phyloP scores from a whole-genome alignment of 208 protist genomes.

The Leishmania major region DNA sequence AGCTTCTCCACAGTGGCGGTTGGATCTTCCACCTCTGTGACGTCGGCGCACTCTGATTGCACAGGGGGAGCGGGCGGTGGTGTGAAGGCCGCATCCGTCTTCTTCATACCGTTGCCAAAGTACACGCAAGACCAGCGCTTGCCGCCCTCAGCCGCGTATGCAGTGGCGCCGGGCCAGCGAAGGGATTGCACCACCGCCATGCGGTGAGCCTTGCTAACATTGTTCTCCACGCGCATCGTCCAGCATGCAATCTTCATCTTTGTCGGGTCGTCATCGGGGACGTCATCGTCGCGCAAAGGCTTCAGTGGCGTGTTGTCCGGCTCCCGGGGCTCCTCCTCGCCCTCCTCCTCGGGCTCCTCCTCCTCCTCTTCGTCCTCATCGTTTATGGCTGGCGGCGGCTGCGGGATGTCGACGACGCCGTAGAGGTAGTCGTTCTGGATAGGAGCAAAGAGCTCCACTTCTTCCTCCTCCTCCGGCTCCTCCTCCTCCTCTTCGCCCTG shows the following conservation, averaged over 20 bases:
- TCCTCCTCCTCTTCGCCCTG: constrained; percentile 66
- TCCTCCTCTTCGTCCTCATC: constrained; percentile 86
- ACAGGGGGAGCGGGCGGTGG: constrained; percentile 78
- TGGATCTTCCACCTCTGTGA: constrained; percentile 85
- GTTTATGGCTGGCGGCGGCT: constrained; percentile 78
- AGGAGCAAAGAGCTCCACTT: constrained; percentile 85
- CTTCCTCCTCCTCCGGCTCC: constrained; percentile 77
- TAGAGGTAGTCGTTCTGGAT: constrained; percentile 82
- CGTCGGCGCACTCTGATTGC: constrained; percentile 79
- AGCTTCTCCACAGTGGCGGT: constrained; percentile 91
- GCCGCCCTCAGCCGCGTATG: constrained; percentile 78
- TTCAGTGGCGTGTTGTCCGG: constrained; percentile 80
- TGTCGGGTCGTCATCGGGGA: constrained; percentile 83
- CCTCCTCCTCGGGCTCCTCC: constrained; percentile 52
- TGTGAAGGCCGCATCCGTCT: constrained; percentile 87
- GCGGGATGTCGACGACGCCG: constrained; percentile 83
- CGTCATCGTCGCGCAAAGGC: constrained; percentile 76
- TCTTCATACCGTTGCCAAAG: constrained; percentile 91
- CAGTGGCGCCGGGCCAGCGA: constrained; percentile 88
- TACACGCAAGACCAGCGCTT: constrained; percentile 87
- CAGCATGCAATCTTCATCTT: constrained; percentile 88
- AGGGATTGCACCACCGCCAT: constrained; percentile 87
- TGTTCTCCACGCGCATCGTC: constrained; percentile 80
- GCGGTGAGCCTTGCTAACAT: constrained; percentile 81
- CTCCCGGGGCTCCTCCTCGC: constrained; percentile 52